Conservation (phyloP, 805 yeast genomes). For the Metschnikowia lochheadii region DNA sequence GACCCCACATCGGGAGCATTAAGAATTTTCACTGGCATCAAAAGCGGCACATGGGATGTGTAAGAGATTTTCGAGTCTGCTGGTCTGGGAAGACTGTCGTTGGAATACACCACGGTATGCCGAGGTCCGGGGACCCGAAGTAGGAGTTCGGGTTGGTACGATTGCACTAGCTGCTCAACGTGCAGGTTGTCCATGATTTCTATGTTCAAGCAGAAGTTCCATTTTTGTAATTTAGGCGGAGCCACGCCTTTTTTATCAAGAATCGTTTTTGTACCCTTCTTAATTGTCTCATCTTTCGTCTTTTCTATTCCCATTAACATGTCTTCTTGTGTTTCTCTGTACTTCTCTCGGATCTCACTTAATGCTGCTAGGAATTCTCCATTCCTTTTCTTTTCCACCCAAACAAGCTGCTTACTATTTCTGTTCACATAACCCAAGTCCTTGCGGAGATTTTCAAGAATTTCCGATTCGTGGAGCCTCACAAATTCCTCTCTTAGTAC, state of each 20-base stretch:
- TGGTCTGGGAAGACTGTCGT: background rate
- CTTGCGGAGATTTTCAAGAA: slow-evolving; percentile 22
- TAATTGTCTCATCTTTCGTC: too few relatives aligned
- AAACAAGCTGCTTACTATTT: slow-evolving; percentile 31
- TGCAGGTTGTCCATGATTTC: slow-evolving; percentile 9
- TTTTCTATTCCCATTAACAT: too few relatives aligned
- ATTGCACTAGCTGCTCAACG: slow-evolving; percentile 16
- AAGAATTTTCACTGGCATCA: slow-evolving; percentile 29
- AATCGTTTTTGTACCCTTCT: background rate
- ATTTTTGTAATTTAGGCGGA: background rate
- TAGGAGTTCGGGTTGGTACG: slow-evolving; percentile 23
- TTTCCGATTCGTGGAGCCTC: slow-evolving; percentile 26
- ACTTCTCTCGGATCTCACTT: slow-evolving; percentile 4
- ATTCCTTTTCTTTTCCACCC: slow-evolving; percentile 18
- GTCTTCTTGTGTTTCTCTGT: slow-evolving; percentile 9
- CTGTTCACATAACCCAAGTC: slow-evolving; percentile 25
- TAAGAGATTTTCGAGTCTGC: background rate
- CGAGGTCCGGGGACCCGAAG: slow-evolving; percentile 8
- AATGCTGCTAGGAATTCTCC: slow-evolving; percentile 11
- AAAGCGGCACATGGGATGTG: slow-evolving; percentile 21
- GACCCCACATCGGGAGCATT: slow-evolving; percentile 30
- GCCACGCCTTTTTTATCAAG: background rate
- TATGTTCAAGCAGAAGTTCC: slow-evolving; percentile 7
- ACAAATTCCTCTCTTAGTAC: slow-evolving; percentile 34
- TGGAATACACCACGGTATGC: slow-evolving; percentile 6